Conservation (phyloP, 164 flowering plant genomes). For the Brasenia schreberi region DNA sequence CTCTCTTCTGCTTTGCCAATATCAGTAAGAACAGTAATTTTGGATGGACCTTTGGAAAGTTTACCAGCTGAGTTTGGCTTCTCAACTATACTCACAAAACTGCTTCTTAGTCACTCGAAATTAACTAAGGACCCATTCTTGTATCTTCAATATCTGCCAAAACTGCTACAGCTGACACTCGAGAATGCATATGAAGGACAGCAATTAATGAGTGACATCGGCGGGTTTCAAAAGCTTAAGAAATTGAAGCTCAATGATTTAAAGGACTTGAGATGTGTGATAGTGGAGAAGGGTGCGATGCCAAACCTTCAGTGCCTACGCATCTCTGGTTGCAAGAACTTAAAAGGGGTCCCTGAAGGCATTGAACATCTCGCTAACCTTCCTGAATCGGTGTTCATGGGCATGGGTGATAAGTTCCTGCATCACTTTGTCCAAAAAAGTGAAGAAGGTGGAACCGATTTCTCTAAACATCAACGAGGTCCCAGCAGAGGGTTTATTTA, state of each 20-base stretch:
- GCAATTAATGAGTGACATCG: neutral
- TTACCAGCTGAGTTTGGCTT: neutral
- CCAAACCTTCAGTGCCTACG: neutral
- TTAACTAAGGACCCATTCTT: neutral
- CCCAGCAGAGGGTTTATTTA: too few species aligned
- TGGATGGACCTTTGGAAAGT: neutral
- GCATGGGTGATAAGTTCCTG: neutral
- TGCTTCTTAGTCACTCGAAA: too few species aligned
- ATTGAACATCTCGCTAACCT: neutral
- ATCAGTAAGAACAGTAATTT: neutral
- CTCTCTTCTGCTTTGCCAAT: neutral
- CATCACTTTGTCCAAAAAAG: too few species aligned
- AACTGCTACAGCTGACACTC: neutral
- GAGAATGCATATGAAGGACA: neutral
- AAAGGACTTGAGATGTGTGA: neutral
- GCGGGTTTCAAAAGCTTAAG: neutral
- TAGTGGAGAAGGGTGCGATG: neutral
- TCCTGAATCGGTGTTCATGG: neutral
- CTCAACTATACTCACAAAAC: neutral
- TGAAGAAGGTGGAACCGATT: too few species aligned
- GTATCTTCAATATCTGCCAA: neutral
- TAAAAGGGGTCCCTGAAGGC: constrained; percentile 4
- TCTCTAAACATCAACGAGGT: too few species aligned
- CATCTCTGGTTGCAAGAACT: neutral
- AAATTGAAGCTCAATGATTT: too few species aligned